phyloP scores from a whole-genome alignment of 208 protist species.

The Acanthamoeba royreba region DNA sequence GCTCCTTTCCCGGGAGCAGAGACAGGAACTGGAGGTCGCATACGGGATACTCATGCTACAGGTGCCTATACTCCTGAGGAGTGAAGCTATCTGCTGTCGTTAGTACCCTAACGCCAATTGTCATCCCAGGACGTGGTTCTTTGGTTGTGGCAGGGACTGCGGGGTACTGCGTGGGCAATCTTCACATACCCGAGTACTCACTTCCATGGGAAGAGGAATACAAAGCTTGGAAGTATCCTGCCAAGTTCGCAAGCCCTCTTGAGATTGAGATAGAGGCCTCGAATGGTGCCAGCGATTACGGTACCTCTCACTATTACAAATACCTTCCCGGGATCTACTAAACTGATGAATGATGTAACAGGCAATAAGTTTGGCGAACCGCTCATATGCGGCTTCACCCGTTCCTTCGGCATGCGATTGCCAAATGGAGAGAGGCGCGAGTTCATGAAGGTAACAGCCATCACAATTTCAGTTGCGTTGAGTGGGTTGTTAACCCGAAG shows the following conservation, averaged over 20 bases:
- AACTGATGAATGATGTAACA: no score
- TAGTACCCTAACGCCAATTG: no score
- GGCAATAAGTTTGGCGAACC: slow-evolving; percentile 80
- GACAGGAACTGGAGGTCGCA: slow-evolving; percentile 81
- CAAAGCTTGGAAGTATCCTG: slow-evolving; percentile 49
- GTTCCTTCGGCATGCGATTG: slow-evolving; percentile 73
- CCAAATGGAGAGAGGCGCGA: slow-evolving; percentile 65
- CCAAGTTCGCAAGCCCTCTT: slow-evolving; percentile 73
- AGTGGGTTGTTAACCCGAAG: no score
- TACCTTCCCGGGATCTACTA: no score
- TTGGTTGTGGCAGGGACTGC: slow-evolving; percentile 77
- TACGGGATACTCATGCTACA: slow-evolving; percentile 76
- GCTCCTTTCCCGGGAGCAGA: slow-evolving; percentile 82
- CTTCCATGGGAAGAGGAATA: slow-evolving; percentile 75
- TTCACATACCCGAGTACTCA: slow-evolving; percentile 75
- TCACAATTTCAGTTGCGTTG: no score
- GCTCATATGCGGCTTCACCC: slow-evolving; percentile 76
- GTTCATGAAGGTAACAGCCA: slow-evolving; percentile 35
- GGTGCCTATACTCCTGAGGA: no score
- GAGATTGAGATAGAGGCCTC: slow-evolving; percentile 78
- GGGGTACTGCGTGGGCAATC: slow-evolving; percentile 79
- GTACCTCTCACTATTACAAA: no score
- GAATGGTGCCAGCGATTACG: slow-evolving; percentile 82
- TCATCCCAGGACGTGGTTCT: slow-evolving; percentile 74
- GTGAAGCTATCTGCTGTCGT: no score